Evolutionary conservation across 2,329 filamentous ascomycete genomes (phyloP).

Genomic region (Phoma sp.): DNA sequence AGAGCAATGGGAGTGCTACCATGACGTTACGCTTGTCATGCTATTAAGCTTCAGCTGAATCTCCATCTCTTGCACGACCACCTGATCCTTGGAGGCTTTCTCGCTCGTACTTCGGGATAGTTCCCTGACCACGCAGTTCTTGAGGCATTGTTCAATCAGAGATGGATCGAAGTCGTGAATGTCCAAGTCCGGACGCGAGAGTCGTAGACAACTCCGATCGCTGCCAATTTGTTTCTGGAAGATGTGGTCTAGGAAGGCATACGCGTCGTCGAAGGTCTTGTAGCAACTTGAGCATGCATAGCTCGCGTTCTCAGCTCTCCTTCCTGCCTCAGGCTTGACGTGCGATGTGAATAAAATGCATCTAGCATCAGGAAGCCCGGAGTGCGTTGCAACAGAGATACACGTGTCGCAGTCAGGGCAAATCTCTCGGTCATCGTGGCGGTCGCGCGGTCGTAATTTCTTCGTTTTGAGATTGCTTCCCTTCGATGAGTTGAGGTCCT

Average conservation of each 20-base stretch:
- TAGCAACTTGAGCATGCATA: conserved; percentile 47
- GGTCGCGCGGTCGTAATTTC: conserved; percentile 37
- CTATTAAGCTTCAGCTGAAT: conserved; percentile 14
- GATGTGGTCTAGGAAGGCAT: conserved; percentile 45
- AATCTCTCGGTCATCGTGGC: conserved; percentile 44
- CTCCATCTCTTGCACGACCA: conserved; percentile 23
- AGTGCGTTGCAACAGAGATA: conserved; percentile 42
- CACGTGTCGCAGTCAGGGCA: conserved; percentile 42
- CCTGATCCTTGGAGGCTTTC: conserved; percentile 18
- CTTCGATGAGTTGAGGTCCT: conserved; percentile 30
- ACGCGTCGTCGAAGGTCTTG: conserved; percentile 45
- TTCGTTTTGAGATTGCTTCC: conserved; percentile 32
- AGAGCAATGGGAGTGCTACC: neutral
- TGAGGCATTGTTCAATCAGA: conserved; percentile 41
- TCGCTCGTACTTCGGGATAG: conserved; percentile 29
- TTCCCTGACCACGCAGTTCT: conserved; percentile 43
- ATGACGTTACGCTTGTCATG: conserved; percentile 10
- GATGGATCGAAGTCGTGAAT: conserved; percentile 31
- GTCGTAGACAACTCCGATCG: conserved; percentile 38
- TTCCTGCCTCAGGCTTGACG: conserved; percentile 8
- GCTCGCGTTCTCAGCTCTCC: conserved; percentile 22
- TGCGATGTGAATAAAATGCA: conserved; percentile 44
- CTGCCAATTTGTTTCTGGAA: conserved; percentile 46
- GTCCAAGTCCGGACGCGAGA: conserved; percentile 27
- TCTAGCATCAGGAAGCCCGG: conserved; percentile 40